Percentiles rank a stretch among this genome's conserved stretches.
Evolutionary conservation across 495 filamentous ascomycete species (phyloP).

Genomic region (Cercophora scortea): DNA sequence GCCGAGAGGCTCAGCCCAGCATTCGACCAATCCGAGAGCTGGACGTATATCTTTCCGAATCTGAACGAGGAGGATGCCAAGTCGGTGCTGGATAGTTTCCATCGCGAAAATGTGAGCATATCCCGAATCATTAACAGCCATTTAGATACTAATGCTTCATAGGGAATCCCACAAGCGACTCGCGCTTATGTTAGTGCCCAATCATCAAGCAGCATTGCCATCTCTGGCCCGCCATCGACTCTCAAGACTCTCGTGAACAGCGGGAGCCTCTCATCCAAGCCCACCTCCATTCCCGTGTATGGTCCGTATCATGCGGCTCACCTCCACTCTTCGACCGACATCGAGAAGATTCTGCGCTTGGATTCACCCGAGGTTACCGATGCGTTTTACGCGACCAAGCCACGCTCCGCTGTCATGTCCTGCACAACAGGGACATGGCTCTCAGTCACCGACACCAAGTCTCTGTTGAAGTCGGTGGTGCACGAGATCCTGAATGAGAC

Average conservation of each 20-base stretch:
- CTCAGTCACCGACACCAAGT: conserved; percentile 35
- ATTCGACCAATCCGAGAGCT: conserved; percentile 41
- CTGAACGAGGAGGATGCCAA: conserved; percentile 36
- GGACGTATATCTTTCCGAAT: conserved; percentile 48
- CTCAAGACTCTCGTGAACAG: conserved; percentile 50
- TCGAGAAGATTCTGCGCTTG: conserved; percentile 50
- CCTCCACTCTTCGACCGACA: conserved; percentile 53
- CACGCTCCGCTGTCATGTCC: conserved; percentile 51
- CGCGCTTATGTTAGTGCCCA: conserved; percentile 69
- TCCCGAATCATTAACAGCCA: background rate
- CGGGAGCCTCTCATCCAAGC: conserved; percentile 46
- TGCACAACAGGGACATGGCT: conserved; percentile 44
- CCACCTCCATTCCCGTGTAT: conserved; percentile 60
- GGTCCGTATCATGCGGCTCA: conserved; percentile 78
- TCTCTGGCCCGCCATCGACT: conserved; percentile 69
- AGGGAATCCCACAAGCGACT: conserved; percentile 53
- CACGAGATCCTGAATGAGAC: conserved; percentile 52
- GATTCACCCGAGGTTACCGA: conserved; percentile 26
- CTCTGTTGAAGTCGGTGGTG: conserved; percentile 44
- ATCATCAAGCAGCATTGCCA: conserved; percentile 58
- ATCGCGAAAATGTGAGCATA: conserved; percentile 36
- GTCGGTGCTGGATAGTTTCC: conserved; percentile 42
- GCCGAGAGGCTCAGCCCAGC: conserved; percentile 43
- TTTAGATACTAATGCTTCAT: conserved; percentile 1
- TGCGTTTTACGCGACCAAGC: conserved; percentile 37